phyloP scores from a whole-genome alignment of 2,329 filamentous ascomycete genomes.

The Fusarium clavum region DNA sequence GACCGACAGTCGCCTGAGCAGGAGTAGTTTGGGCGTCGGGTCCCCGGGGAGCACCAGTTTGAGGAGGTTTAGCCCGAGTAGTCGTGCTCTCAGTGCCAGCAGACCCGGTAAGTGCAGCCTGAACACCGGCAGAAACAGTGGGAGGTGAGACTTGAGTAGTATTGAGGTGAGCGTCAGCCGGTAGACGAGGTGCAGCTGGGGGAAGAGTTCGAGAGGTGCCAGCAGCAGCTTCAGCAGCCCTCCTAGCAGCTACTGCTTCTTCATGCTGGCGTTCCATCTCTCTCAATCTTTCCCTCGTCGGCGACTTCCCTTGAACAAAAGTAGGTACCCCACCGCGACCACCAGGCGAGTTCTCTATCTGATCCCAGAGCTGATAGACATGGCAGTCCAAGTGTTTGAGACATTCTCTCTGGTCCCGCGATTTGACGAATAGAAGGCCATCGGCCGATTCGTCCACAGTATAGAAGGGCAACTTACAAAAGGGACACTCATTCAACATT shows the following conservation, averaged over 20 bases:
- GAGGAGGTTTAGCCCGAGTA: not conserved
- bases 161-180: not conserved
- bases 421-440: not conserved
- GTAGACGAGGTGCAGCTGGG: not conserved
- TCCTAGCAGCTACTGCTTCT: not conserved
- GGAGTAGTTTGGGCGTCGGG: not conserved
- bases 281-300: not conserved
- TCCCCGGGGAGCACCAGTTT: not conserved
- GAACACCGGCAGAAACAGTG: not conserved
- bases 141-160: not conserved
- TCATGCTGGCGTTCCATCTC: not conserved
- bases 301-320: not conserved
- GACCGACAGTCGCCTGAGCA: not conserved
- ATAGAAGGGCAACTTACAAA: slow-evolving; percentile 30
- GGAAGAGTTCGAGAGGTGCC: not conserved
- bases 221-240: not conserved
- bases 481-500: slow-evolving; percentile 20
- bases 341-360: not conserved
- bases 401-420: slow-evolving; percentile 2
- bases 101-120: not conserved
- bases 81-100: not conserved
- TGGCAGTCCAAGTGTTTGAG: slow-evolving; percentile 42
- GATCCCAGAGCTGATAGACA: slow-evolving; percentile 35
- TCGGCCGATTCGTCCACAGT: not conserved
- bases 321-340: not conserved